These are phyloP conservation scores for Lepidium campestre DNA, from an alignment of 441 rosid species.

Conservation along the genomic window DNA sequence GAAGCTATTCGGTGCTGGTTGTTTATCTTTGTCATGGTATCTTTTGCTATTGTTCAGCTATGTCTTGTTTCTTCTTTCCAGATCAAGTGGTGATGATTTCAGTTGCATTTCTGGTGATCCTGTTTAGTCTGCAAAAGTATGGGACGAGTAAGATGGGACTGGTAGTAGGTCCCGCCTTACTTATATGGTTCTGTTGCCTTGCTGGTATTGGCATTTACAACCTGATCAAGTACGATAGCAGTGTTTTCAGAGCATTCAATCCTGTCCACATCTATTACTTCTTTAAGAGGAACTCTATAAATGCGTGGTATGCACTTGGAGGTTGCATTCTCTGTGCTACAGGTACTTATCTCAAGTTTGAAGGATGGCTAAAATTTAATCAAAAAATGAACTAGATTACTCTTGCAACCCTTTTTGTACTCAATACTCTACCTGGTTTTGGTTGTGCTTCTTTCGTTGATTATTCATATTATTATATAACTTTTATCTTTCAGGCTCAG, in stretches of 20 bases:
- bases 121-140: slow-evolving; percentile 94
- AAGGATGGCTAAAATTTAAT: neutral
- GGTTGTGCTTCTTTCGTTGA: neutral
- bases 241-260: slow-evolving; percentile 84
- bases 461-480: slow-evolving; percentile 7
- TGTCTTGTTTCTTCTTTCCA: slow-evolving; percentile 48
- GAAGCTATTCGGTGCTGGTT: slow-evolving; percentile 3
- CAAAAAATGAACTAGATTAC: slow-evolving; percentile 9
- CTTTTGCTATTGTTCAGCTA: slow-evolving; percentile 16
- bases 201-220: slow-evolving; percentile 86
- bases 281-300: slow-evolving; percentile 77
- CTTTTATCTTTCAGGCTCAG: slow-evolving; percentile 62
- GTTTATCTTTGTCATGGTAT: neutral
- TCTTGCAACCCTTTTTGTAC: neutral
- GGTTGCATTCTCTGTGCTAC: slow-evolving; percentile 98
- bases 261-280: slow-evolving; percentile 81
- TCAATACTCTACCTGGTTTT: neutral
- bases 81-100: slow-evolving; percentile 91
- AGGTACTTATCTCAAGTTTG: slow-evolving; percentile 37
- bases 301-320: slow-evolving; percentile 93
- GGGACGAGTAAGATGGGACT: slow-evolving; percentile 99
- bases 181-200: slow-evolving; percentile 91
- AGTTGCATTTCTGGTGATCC: slow-evolving; percentile 79
- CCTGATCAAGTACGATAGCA: slow-evolving; percentile 65
- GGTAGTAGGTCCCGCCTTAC: slow-evolving; percentile 87